Conservation (phyloP, 2,329 filamentous ascomycete species). For the Fusarium subglutinans region DNA sequence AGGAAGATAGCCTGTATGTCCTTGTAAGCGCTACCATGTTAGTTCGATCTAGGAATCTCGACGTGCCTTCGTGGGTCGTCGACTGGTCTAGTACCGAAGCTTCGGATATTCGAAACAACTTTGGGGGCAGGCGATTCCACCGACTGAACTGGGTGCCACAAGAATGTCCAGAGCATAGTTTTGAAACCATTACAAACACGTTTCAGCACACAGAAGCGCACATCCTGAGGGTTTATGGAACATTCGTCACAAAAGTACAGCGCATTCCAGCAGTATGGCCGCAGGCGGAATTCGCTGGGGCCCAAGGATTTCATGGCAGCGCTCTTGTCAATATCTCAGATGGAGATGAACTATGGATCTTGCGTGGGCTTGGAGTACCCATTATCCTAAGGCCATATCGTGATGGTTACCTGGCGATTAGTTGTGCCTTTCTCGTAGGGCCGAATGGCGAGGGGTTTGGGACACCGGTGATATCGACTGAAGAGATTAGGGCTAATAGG, state of each 20-base stretch:
- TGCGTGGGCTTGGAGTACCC: accelerated
- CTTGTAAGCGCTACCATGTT: accelerated
- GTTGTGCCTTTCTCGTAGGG: not conserved
- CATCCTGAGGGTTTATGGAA: not conserved
- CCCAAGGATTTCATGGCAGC: accelerated
- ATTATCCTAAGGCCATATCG: accelerated
- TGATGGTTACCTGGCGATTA: not conserved
- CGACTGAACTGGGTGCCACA: accelerated
- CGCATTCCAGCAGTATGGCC: accelerated
- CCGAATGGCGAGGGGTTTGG: too few relatives aligned
- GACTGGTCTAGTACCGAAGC: accelerated
- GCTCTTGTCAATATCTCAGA: too few relatives aligned
- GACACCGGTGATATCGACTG: too few relatives aligned
- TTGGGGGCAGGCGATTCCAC: too few relatives aligned
- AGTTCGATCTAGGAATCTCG: accelerated
- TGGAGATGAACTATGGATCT: not conserved
- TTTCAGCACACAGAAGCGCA: accelerated
- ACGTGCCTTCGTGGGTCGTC: not conserved
- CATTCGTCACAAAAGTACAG: not conserved
- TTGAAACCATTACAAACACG: accelerated
- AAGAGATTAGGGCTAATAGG: accelerated
- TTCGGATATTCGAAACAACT: too few relatives aligned
- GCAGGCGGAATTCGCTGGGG: too few relatives aligned
- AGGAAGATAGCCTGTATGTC: accelerated
- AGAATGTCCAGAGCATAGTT: accelerated